Conservation (phyloP, 495 filamentous ascomycete species). For the Parathielavia appendiculata region DNA sequence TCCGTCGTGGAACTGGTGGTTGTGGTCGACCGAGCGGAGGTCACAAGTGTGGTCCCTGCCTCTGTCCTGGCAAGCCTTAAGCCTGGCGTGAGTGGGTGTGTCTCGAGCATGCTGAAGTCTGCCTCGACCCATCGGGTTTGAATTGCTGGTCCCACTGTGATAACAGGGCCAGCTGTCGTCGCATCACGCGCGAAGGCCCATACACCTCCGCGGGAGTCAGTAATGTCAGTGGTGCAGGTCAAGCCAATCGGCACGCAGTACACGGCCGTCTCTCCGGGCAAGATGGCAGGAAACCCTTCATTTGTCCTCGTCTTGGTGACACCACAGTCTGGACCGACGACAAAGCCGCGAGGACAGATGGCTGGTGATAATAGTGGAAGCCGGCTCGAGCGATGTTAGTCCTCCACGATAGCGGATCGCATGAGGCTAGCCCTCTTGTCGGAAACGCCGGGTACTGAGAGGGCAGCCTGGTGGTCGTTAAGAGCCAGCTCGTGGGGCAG, state of each 20-base stretch:
- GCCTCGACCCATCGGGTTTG: slow-evolving; percentile 39
- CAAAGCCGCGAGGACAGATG: slow-evolving; percentile 39
- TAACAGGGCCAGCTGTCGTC: slow-evolving; percentile 18
- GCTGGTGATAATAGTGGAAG: slow-evolving; percentile 42
- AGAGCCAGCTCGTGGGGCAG: slow-evolving; percentile 37
- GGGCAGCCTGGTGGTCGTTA: slow-evolving; percentile 34
- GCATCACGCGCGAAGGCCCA: slow-evolving; percentile 34
- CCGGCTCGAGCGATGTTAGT: slow-evolving; percentile 31
- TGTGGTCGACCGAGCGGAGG: not conserved
- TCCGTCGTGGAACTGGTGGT: not conserved
- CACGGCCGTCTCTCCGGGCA: slow-evolving; percentile 34
- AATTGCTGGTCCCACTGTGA: slow-evolving; percentile 38
- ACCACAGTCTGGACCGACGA: slow-evolving; percentile 31
- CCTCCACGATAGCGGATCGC: slow-evolving; percentile 36
- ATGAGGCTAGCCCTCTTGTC: slow-evolving; percentile 30
- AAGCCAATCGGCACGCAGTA: slow-evolving; percentile 39
- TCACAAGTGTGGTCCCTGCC: not conserved
- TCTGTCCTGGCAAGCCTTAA: slow-evolving; percentile 10
- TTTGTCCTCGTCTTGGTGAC: slow-evolving; percentile 23
- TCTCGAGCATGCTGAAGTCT: slow-evolving; percentile 34
- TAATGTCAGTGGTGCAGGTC: slow-evolving; percentile 37
- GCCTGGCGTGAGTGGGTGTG: slow-evolving; percentile 34
- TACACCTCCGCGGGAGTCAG: slow-evolving; percentile 39
- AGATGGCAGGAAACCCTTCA: slow-evolving; percentile 36
- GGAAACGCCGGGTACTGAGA: slow-evolving; percentile 41